Evolutionary conservation across 352 stramenopile genomes (phyloP), one percentile per base, ranked within the genome.

Genomic region (Globisporangium cystogenes): DNA sequence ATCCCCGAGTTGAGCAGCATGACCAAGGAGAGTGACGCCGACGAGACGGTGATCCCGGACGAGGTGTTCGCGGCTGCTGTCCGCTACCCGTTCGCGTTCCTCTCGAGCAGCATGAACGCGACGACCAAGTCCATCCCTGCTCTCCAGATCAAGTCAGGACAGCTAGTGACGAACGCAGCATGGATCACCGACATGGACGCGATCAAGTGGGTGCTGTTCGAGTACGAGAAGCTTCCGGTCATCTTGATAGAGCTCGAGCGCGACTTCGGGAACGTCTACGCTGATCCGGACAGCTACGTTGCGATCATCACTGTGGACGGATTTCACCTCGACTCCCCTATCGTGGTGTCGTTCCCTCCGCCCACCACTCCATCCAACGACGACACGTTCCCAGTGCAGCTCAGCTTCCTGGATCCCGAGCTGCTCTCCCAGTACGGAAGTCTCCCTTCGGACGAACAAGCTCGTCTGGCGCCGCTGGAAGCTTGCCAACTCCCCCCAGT

Each of bases 191-290:
- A 16, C n/a, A 4, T n/a, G 10, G 24, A 47, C n/a, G 26, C 21
- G 10, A 29, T 55, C 26, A 29, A 55, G 39, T 55, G 26, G 37
- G 37, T 55, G 50, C 18, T 55, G 3, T 48, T 55, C 21, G 37
- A 16, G 39, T 18, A 41, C 27, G n/a, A 40, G 21, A 55, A 55
- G 50, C 21, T 31, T 26, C 24, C 5, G 3, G 26, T 48, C 18
- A 31, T 29, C 6, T 31, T 7, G 12, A 4, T 49, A 3, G 40
- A 1, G 50, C 33, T 33, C 12, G 27, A 55, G 41, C 3, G 21
- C 4, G n/a, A 56, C 12, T 7, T 11, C 6, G 3, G 1, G 4
- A 41, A 20, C 14, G 6, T 18, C 23, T 7, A 18, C 11, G n/a
- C 31, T 4, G n/a, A n/a, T n/a, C n/a, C n/a, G n/a, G n/a, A n/a